Evolutionary conservation across 1,139 yeast genomes (phyloP), one percentile per base, ranked within the genome.

Genomic region (Diutina sp.): DNA sequence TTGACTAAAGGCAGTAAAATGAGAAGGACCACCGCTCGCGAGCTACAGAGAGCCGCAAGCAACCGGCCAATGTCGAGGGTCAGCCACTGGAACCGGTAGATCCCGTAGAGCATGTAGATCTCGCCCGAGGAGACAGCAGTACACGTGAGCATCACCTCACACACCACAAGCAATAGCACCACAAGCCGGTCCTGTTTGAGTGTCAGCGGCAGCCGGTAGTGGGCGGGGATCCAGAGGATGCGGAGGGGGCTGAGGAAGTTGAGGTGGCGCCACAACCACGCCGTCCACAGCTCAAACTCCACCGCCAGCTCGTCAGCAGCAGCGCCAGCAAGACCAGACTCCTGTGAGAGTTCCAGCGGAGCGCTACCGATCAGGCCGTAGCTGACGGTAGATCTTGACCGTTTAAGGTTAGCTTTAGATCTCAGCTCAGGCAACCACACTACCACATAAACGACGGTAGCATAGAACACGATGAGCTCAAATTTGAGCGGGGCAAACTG

Each of bases 371-470:
- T 14, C 25, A 48, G 28, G 2, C 48, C 48, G 21, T 18, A 21
- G 25, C 16, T 16, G 16, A 32, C 41, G n/a, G n/a, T 14, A n/a
- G 41, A 32, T 29, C 44, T 25, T 11, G 32, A 38, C n/a, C 44
- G 44, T 30, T 50, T 18, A 62, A 80, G 72, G 29, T 81, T 73
- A 57, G 67, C 68, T 50, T 64, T 63, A n/a, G 81, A 72, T 58
- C 86, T 72, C 3, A 89, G 83, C 64, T 86, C 91, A 0, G 85
- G 84, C 14, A 85, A 63, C 4, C 78, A 65, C 45, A 78, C 63
- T 1, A 71, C 18, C 0, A 74, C 62, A 54, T 78, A 64, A 1
- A 76, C 4, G 4, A 68, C 56, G 6, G 67, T 62, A 0, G 76
- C 46, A n/a, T 66, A 64, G 8, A 71, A 56, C 6, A 61, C 51